A percentile compares a stretch with the other conserved stretches of the same genome.
Conservation (phyloP, 345 rosid genomes). For the Ricinus communis region DNA sequence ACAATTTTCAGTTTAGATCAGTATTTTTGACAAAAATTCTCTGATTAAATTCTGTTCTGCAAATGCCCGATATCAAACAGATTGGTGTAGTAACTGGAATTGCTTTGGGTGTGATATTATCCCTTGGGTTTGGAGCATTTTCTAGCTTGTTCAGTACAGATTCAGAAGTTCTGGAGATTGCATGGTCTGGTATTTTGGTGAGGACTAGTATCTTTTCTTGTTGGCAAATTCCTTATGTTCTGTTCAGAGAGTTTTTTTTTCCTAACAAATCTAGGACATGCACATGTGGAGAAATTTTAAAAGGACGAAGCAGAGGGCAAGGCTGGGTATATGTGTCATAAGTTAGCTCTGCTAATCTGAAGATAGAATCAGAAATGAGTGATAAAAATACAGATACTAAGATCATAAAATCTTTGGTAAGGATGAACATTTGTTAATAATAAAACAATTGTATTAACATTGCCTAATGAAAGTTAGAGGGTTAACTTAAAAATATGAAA, state of each 20-base stretch:
- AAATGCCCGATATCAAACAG: slow-evolving; percentile 39
- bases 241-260: no score
- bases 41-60: slow-evolving; percentile 19
- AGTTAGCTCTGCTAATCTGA: neutral
- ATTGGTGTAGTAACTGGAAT: slow-evolving; percentile 76
- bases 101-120: slow-evolving; percentile 62
- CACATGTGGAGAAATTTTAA: neutral
- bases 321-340: neutral
- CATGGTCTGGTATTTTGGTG: slow-evolving; percentile 73
- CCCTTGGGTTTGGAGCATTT: slow-evolving; percentile 71
- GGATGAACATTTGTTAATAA: no score
- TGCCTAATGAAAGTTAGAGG: no score
- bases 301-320: neutral
- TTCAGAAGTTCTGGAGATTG: slow-evolving; percentile 75
- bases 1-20: slow-evolving; percentile 10
- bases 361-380: neutral
- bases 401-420: no score
- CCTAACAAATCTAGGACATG: neutral
- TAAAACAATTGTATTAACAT: no score
- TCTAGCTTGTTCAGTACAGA: slow-evolving; percentile 71
- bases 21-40: neutral
- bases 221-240: neutral
- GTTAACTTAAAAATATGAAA: no score
- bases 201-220: slow-evolving; percentile 26
- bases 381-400: no score